Evolutionary conservation across 192 early-diverging fungal genomes (phyloP).

Genomic region (Coemansia guatemalensis): DNA sequence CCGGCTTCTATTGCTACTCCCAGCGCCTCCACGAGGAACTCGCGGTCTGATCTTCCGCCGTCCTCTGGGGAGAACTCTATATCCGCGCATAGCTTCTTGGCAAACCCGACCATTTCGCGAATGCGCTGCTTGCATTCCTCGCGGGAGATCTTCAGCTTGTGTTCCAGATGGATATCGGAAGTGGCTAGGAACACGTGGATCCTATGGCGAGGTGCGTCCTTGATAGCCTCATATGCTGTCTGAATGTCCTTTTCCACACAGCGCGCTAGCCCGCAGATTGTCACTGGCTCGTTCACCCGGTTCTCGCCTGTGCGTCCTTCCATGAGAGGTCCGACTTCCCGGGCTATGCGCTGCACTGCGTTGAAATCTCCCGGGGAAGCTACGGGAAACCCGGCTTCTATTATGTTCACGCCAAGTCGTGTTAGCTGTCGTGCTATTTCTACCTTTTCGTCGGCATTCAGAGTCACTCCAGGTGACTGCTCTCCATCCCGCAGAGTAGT

Average conservation of each 20-base stretch:
- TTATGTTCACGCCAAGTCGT: conserved; percentile 90
- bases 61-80: conserved; percentile 97
- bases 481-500: conserved; percentile 97
- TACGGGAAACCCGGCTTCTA: conserved; percentile 96
- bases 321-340: conserved; percentile 84
- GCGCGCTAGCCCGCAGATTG: conserved; percentile 88
- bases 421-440: conserved; percentile 93
- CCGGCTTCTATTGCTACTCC: conserved; percentile 83
- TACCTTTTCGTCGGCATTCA: conserved; percentile 90
- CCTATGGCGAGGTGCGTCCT: conserved; percentile 78
- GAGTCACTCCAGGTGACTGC: conserved; percentile 96
- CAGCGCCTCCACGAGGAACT: conserved; percentile 83
- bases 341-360: conserved; percentile 90
- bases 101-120: conserved; percentile 74
- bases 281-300: conserved; percentile 64
- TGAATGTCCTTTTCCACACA: conserved; percentile 83
- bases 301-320: conserved; percentile 76
- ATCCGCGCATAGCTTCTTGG: conserved; percentile 77
- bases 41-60: conserved; percentile 86
- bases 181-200: conserved; percentile 97
- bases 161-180: conserved; percentile 92
- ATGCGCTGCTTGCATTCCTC: conserved; percentile 84
- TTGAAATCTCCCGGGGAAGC: conserved; percentile 95
- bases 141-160: conserved; percentile 89
- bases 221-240: conserved; percentile 86